These are phyloP conservation scores for Coemansia sp. DNA, from an alignment of 192 early-diverging fungal species.

Conservation along the genomic window DNA sequence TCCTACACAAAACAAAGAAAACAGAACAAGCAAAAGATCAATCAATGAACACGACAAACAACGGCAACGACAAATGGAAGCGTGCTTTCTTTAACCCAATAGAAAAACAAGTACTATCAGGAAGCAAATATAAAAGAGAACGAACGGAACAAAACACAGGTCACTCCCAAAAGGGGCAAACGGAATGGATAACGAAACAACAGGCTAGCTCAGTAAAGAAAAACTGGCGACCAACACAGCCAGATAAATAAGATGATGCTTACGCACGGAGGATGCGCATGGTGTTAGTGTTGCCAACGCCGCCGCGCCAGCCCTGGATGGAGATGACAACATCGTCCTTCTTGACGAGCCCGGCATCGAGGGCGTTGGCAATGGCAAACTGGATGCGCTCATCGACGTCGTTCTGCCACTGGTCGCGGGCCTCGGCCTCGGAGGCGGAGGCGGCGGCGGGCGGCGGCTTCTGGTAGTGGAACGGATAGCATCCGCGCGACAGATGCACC, in stretches of 20 bases:
- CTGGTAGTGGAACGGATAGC: conserved; percentile 77
- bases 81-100: no score
- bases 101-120: no score
- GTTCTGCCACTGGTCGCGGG: conserved; percentile 72
- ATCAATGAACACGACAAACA: no score
- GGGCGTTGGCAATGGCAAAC: conserved; percentile 76
- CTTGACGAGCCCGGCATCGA: conserved; percentile 65
- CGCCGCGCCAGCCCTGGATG: conserved; percentile 78
- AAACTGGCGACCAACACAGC: neutral
- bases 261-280: conserved; percentile 72
- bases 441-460: conserved; percentile 41
- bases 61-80: no score
- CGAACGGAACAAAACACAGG: neutral
- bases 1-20: conserved; percentile 20
- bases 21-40: neutral
- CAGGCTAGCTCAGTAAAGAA: conserved; percentile 5
- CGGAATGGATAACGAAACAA: no score
- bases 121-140: no score
- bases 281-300: conserved; percentile 81
- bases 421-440: conserved; percentile 42
- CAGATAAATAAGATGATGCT: conserved; percentile 18
- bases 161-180: neutral
- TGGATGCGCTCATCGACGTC: conserved; percentile 78
- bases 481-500: conserved; percentile 77
- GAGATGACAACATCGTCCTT: conserved; percentile 70